Evolutionary conservation across 768 basidiomycete genomes (phyloP).

Genomic region (Calocera cornea): DNA sequence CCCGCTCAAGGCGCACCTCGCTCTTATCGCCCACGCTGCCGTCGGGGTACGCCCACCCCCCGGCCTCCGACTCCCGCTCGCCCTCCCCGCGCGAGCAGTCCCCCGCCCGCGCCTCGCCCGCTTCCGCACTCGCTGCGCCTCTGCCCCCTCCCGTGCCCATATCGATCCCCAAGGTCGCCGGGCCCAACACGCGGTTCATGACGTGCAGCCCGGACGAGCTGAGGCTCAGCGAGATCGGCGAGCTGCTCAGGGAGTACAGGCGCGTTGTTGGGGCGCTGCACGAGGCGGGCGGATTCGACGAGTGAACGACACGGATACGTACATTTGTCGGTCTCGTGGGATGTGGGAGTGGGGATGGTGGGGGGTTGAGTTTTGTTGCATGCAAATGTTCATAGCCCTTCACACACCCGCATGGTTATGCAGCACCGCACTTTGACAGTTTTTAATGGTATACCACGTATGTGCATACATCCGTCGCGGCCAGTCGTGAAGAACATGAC

Average conservation of each 20-base stretch:
- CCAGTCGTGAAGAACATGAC: no score
- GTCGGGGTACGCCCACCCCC: slow-evolving; percentile 5
- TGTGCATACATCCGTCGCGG: not conserved
- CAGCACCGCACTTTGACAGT: not conserved
- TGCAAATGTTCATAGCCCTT: not conserved
- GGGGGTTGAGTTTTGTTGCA: not conserved
- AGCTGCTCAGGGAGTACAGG: slow-evolving; percentile 69
- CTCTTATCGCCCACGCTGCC: not conserved
- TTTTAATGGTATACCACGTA: not conserved
- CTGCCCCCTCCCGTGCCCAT: slow-evolving; percentile 29
- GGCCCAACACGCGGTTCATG: slow-evolving; percentile 57
- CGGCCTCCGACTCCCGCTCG: slow-evolving; percentile 10
- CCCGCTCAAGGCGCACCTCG: not conserved
- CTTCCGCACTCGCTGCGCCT: slow-evolving; percentile 24
- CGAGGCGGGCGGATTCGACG: slow-evolving; percentile 41
- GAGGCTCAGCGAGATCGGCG: slow-evolving; percentile 62
- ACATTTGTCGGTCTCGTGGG: no score
- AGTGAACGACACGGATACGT: no score
- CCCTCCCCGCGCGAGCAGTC: slow-evolving; percentile 13
- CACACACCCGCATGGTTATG: not conserved
- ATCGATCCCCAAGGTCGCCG: slow-evolving; percentile 33
- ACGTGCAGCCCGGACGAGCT: slow-evolving; percentile 65
- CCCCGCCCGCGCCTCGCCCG: not conserved
- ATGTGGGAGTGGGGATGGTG: no score
- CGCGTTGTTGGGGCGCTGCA: slow-evolving; percentile 58